These are phyloP conservation scores for Kwoniella shandongensis DNA, from an alignment of 768 basidiomycete species.

Conservation along the genomic window DNA sequence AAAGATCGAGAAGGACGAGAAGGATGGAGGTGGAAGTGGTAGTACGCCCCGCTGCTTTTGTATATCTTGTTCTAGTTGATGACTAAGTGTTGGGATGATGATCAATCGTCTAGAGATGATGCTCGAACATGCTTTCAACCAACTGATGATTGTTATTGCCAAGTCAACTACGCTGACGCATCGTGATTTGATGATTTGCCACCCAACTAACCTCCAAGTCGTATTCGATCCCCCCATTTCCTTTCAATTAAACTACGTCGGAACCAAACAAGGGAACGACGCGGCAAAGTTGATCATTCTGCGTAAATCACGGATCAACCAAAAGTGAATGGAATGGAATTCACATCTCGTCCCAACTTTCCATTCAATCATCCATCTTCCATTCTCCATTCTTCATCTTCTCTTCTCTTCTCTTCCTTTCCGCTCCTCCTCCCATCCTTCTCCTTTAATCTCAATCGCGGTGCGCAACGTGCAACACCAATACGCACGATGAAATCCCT, in stretches of 20 bases:
- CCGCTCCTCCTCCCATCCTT: no score
- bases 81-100: neutral
- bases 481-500: slow-evolving; percentile 45
- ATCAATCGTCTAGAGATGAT: slow-evolving; percentile 1
- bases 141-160: neutral
- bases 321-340: no score
- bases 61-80: neutral
- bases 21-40: neutral
- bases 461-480: neutral
- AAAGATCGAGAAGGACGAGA: neutral
- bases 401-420: no score
- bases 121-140: slow-evolving; percentile 4
- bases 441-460: slow-evolving; percentile 4
- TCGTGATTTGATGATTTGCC: slow-evolving; percentile 8
- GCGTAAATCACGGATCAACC: no score
- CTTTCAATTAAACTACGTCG: no score
- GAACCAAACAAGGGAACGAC: no score
- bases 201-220: slow-evolving; percentile 7
- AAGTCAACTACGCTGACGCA: neutral
- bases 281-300: no score
- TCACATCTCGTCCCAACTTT: no score
- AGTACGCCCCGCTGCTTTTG: neutral
- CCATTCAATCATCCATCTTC: no score
- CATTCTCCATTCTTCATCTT: no score
- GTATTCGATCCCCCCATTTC: no score